These are phyloP conservation scores for Pleomassaria siparia DNA, from an alignment of 2,329 filamentous ascomycete genomes.

Conservation along the genomic window DNA sequence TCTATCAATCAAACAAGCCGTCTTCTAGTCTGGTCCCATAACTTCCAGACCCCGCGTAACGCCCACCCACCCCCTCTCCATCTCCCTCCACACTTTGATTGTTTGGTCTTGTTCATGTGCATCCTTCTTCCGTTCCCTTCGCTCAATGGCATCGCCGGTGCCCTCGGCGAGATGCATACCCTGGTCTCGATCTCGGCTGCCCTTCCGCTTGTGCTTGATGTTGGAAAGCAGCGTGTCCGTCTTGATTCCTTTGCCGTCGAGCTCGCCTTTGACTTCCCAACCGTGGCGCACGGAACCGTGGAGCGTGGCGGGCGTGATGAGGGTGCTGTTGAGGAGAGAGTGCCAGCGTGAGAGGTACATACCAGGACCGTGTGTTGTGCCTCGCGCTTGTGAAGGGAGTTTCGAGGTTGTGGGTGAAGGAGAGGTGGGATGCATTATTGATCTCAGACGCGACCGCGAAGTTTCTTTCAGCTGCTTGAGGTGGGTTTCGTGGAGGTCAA, in stretches of 20 bases:
- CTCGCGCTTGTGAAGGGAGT: constrained; percentile 9
- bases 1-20: not conserved
- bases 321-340: constrained; percentile 67
- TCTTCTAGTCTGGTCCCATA: constrained; percentile 22
- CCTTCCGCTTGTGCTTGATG: constrained; percentile 3
- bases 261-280: constrained; percentile 41
- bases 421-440: constrained; percentile 49
- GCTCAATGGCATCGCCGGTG: constrained; percentile 27
- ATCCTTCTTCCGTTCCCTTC: constrained; percentile 34
- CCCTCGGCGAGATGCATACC: constrained; percentile 22
- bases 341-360: constrained; percentile 75
- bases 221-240: constrained; percentile 18
- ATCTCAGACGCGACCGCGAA: constrained; percentile 59
- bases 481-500: constrained; percentile 65
- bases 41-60: constrained; percentile 37
- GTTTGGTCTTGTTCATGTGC: constrained; percentile 34
- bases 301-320: constrained; percentile 62
- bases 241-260: constrained; percentile 37
- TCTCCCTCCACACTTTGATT: constrained; percentile 30
- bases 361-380: constrained; percentile 64
- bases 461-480: constrained; percentile 57
- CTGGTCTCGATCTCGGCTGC: constrained; percentile 12
- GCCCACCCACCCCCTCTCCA: constrained; percentile 36
- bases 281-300: constrained; percentile 55
- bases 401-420: not conserved